phyloP scores from a whole-genome alignment of 768 basidiomycete genomes.

The Crassisporium funariophilum region DNA sequence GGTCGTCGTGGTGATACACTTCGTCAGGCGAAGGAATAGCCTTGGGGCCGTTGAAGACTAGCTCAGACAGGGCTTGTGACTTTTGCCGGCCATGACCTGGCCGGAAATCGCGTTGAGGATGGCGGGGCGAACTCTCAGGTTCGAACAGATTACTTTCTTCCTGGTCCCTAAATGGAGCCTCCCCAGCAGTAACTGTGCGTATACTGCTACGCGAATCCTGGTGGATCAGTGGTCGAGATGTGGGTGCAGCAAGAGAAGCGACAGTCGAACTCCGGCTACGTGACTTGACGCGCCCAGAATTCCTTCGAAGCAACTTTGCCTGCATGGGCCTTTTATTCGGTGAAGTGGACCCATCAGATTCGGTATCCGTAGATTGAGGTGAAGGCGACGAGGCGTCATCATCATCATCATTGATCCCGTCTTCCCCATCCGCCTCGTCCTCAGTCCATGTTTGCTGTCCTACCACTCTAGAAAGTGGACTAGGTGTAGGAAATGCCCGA shows the following conservation, averaged over 20 bases:
- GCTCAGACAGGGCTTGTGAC: constrained; percentile 31
- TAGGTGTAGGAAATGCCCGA: constrained; percentile 49
- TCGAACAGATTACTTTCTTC: constrained; percentile 18
- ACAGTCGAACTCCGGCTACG: constrained; percentile 70
- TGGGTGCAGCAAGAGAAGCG: constrained; percentile 55
- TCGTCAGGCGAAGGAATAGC: constrained; percentile 8
- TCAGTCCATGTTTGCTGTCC: constrained; percentile 58
- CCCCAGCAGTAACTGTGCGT: constrained; percentile 67
- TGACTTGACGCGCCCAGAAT: constrained; percentile 35
- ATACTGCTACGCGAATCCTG: constrained; percentile 68
- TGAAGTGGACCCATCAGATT: constrained; percentile 45
- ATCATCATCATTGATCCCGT: constrained; percentile 39
- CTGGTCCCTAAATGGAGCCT: constrained; percentile 39
- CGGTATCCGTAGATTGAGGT: constrained; percentile 67
- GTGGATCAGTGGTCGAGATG: constrained; percentile 35
- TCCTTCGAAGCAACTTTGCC: constrained; percentile 33
- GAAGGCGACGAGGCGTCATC: constrained; percentile 63
- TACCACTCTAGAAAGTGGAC: constrained; percentile 64
- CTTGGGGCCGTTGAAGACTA: constrained; percentile 26
- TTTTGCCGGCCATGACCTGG: constrained; percentile 30
- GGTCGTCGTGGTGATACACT: constrained; percentile 11
- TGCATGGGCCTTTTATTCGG: constrained; percentile 31
- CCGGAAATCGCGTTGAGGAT: constrained; percentile 13
- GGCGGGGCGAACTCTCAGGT: constrained; percentile 29
- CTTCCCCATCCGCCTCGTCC: constrained; percentile 39